Conservation (phyloP, 805 yeast species). For the Schwanniomyces polymorphus region DNA sequence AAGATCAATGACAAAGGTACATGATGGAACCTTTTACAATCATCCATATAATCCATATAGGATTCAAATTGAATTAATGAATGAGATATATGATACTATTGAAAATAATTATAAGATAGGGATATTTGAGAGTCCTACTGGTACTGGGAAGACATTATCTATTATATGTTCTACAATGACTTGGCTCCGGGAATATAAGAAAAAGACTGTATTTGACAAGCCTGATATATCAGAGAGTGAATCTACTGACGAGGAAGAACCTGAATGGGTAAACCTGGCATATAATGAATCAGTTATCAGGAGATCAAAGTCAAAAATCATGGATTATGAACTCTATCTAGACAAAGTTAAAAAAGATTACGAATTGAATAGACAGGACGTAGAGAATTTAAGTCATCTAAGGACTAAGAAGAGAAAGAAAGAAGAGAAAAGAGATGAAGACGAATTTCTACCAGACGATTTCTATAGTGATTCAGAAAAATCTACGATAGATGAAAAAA, state of each 20-base stretch:
- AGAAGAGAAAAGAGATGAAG: background rate
- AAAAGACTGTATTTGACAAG: slow-evolving; percentile 7
- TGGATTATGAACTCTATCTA: slow-evolving; percentile 42
- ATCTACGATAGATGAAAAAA: slow-evolving; percentile 16
- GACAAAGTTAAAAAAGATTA: slow-evolving; percentile 29
- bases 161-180: slow-evolving; percentile 81
- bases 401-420: slow-evolving; percentile 6
- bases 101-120: slow-evolving; percentile 62
- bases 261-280: slow-evolving; percentile 62
- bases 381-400: background rate
- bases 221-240: slow-evolving; percentile 20
- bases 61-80: slow-evolving; percentile 79
- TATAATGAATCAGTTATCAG: slow-evolving; percentile 30
- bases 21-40: slow-evolving; percentile 33
- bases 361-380: slow-evolving; percentile 9
- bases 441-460: slow-evolving; percentile 30
- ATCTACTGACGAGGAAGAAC: slow-evolving; percentile 57
- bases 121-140: slow-evolving; percentile 90
- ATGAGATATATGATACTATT: slow-evolving; percentile 64
- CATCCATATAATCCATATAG: slow-evolving; percentile 85
- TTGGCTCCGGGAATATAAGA: slow-evolving; percentile 66
- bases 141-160: slow-evolving; percentile 90
- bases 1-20: background rate
- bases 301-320: slow-evolving; percentile 22
- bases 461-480: slow-evolving; percentile 30